phyloP scores from a whole-genome alignment of 169 alveolate genomes.

The Cryptosporidium ubiquitum region DNA sequence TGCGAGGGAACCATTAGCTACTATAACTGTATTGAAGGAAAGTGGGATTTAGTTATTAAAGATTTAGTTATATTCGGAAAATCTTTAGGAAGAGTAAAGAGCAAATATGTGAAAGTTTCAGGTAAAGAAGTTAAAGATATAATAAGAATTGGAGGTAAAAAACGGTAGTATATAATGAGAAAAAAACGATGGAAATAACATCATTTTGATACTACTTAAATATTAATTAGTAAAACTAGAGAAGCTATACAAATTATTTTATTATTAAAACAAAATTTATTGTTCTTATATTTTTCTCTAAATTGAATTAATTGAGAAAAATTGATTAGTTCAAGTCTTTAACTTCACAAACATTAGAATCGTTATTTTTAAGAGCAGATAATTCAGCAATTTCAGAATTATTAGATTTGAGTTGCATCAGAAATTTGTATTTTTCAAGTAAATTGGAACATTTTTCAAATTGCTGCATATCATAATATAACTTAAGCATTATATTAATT shows the following conservation, averaged over 20 bases:
- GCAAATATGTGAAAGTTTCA: constrained; percentile 38
- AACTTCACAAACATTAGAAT: too few relatives aligned
- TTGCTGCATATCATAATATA: not conserved
- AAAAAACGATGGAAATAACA: too few relatives aligned
- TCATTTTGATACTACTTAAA: too few relatives aligned
- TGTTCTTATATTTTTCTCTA: not conserved
- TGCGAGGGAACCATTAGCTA: constrained; percentile 25
- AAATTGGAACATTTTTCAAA: constrained; percentile 10
- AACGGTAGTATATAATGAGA: not conserved
- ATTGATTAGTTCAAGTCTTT: not conserved
- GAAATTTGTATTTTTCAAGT: constrained; percentile 1
- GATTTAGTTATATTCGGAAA: constrained; percentile 45
- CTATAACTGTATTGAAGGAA: constrained; percentile 65
- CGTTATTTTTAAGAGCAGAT: not conserved
- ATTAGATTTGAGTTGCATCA: not conserved
- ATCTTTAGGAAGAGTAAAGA: constrained; percentile 50
- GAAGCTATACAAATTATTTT: too few relatives aligned
- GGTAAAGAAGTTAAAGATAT: constrained; percentile 2
- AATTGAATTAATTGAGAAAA: not conserved
- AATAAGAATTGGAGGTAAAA: not conserved
- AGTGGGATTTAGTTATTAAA: constrained; percentile 19
- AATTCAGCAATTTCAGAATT: not conserved
- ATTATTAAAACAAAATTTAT: too few relatives aligned
- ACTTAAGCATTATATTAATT: not conserved
- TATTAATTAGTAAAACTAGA: too few relatives aligned